Percentiles rank a stretch among this genome's conserved stretches.
Evolutionary conservation across 441 rosid genomes (phyloP).

Genomic region (Macaranga tanarius): DNA sequence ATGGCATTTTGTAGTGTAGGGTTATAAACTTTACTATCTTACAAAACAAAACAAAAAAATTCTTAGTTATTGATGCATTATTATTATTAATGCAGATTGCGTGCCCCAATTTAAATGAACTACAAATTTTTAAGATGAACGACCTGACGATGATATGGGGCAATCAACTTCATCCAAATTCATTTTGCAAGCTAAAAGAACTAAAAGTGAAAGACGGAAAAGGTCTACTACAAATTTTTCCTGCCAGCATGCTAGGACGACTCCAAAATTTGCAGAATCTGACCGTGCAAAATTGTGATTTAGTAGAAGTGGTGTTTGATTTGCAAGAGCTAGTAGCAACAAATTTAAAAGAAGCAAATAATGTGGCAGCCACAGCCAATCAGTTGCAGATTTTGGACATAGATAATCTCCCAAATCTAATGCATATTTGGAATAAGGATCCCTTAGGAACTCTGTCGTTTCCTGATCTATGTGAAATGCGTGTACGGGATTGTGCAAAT

Average conservation of each 20-base stretch:
- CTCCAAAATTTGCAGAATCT: neutral
- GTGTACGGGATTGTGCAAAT: slow-evolving; percentile 9
- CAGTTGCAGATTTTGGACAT: neutral
- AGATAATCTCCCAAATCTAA: slow-evolving; percentile 22
- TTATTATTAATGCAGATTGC: slow-evolving; percentile 11
- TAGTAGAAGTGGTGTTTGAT: slow-evolving; percentile 22
- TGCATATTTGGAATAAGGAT: slow-evolving; percentile 25
- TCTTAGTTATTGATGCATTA: too few relatives aligned
- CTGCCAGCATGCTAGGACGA: slow-evolving; percentile 1
- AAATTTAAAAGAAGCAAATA: too few relatives aligned
- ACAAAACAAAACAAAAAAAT: too few relatives aligned
- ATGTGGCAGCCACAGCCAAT: neutral
- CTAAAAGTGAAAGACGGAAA: too few relatives aligned
- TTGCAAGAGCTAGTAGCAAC: neutral
- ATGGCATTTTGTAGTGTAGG: too few relatives aligned
- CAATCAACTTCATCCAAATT: too few relatives aligned
- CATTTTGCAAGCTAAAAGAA: too few relatives aligned
- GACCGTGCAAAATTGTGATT: slow-evolving; percentile 12
- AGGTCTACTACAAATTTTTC: neutral
- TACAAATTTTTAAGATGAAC: slow-evolving; percentile 7
- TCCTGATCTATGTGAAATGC: slow-evolving; percentile 6
- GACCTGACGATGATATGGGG: neutral
- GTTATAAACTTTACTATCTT: too few relatives aligned
- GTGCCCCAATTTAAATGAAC: slow-evolving; percentile 10
- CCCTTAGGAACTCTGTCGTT: slow-evolving; percentile 10